Percentiles rank a stretch among this genome's conserved stretches.
These are phyloP conservation scores for Penicillium samsonianum DNA, from an alignment of 495 filamentous ascomycete species.

Conservation along the genomic window DNA sequence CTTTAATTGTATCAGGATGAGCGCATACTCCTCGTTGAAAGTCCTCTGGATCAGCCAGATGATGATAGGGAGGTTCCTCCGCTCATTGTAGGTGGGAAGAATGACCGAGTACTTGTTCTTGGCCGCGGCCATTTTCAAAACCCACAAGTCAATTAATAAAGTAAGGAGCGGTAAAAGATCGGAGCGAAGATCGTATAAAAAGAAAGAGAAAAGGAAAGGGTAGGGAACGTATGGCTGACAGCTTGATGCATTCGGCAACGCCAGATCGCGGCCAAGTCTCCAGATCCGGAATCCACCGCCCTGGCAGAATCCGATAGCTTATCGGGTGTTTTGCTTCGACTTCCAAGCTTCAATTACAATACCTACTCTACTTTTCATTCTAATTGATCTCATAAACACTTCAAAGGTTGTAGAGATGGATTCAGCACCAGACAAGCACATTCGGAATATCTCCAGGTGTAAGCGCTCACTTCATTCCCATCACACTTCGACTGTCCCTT, in stretches of 20 bases:
- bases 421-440: slow-evolving; percentile 26
- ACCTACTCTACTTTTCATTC: too few relatives aligned
- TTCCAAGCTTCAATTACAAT: neutral
- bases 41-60: slow-evolving; percentile 88
- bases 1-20: neutral
- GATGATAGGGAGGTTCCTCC: slow-evolving; percentile 93
- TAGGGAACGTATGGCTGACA: slow-evolving; percentile 34
- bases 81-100: slow-evolving; percentile 97
- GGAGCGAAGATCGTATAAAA: slow-evolving; percentile 8
- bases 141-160: slow-evolving; percentile 9
- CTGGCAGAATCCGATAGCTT: slow-evolving; percentile 33
- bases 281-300: slow-evolving; percentile 34
- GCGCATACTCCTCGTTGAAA: slow-evolving; percentile 69
- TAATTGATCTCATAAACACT: neutral
- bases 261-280: slow-evolving; percentile 31
- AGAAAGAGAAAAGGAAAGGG: slow-evolving; percentile 18
- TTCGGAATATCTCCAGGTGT: slow-evolving; percentile 45
- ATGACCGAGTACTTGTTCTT: slow-evolving; percentile 92
- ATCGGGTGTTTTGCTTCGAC: slow-evolving; percentile 20
- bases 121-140: slow-evolving; percentile 42
- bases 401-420: slow-evolving; percentile 29
- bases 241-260: slow-evolving; percentile 27
- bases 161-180: slow-evolving; percentile 11
- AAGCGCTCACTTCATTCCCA: slow-evolving; percentile 17
- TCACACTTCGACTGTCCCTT: slow-evolving; percentile 9